Conservation (phyloP, 1,139 yeast species). For the Hemisphaericaspora lyxosophila region DNA sequence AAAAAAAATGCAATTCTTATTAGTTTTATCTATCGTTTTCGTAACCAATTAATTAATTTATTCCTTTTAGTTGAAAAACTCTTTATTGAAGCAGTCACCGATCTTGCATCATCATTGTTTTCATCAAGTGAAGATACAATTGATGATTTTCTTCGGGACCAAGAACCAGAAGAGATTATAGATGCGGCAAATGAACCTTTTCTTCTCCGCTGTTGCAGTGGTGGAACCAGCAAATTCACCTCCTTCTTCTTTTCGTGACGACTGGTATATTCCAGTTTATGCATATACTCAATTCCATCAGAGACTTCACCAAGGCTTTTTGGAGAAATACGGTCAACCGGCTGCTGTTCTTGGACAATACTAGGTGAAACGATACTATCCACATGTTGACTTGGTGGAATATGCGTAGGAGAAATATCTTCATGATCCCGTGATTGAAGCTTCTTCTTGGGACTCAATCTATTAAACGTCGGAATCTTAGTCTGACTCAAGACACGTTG, state of each 20-base stretch:
- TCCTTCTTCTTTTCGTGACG: slow-evolving; percentile 1
- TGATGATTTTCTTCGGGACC: slow-evolving; percentile 1
- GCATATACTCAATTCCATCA: slow-evolving; percentile 1
- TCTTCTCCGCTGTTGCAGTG: not conserved
- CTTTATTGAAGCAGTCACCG: slow-evolving; percentile 1
- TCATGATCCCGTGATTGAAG: no score
- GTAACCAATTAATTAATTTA: slow-evolving; percentile 16
- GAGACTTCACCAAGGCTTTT: no score
- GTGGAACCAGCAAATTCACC: not conserved
- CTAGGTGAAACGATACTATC: no score
- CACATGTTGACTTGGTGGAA: not conserved
- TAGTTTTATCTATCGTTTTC: slow-evolving; percentile 11
- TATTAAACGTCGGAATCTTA: slow-evolving; percentile 28
- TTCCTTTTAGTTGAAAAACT: slow-evolving; percentile 8
- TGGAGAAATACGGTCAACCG: no score
- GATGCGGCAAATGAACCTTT: slow-evolving; percentile 5
- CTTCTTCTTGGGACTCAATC: not conserved
- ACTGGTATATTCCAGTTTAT: slow-evolving; percentile 1
- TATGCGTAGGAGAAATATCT: no score
- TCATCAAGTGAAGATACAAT: not conserved
- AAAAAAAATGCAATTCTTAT: no score
- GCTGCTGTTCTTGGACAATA: no score
- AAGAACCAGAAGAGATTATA: not conserved
- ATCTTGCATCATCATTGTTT: slow-evolving; percentile 6
- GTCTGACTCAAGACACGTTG: slow-evolving; percentile 28